Evolutionary conservation across 495 filamentous ascomycete species (phyloP), one percentile per base, ranked within the genome.

Genomic region (Hypoxylon lenormandii): DNA sequence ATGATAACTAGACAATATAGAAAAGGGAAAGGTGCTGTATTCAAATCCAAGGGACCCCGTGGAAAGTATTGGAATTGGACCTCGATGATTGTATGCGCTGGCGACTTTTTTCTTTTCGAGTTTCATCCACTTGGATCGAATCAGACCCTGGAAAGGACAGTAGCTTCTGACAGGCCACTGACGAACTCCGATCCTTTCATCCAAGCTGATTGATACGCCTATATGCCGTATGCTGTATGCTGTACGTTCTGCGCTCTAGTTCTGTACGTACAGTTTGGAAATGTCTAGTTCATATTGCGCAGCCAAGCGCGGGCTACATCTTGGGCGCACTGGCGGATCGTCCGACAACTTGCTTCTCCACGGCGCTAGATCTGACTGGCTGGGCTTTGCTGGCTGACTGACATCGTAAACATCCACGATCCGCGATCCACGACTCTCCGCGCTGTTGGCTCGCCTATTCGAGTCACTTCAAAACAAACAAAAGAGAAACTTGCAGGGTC

Each of bases 81-180:
- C 59, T 71, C 50, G 57, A 58, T 51, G 48, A 52, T 72, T 58
- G 64, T 70, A 74, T 76, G 74, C 74, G 74, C 74, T 76, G 74
- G 74, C 74, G 68, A 40, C 16, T 45, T 45, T 43, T 43, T 10
- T 19, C 59, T 45, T 45, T 10, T 45, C 59, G 56, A 74, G 74
- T 72, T 76, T 72, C 62, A 72, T 72, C 69, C 69, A 68, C 72
- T 62, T 74, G 74, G 71, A 72, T 76, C 74, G 72, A 76, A 76
- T 76, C 72, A 74, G 60, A 66, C 58, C 74, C 71, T 55, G 68
- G 74, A 52, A 73, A 69, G 48, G 52, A 48, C 63, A 59, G 42
- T 58, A 66, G 53, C 70, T 72, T 70, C 66, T 75, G 64, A 70
- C 56, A 65, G 56, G 56, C 66, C 63, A 74, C 58, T 45, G 52